Evolutionary conservation across 2,329 filamentous ascomycete genomes (phyloP).

Genomic region (Pochonia chlamydosporia): DNA sequence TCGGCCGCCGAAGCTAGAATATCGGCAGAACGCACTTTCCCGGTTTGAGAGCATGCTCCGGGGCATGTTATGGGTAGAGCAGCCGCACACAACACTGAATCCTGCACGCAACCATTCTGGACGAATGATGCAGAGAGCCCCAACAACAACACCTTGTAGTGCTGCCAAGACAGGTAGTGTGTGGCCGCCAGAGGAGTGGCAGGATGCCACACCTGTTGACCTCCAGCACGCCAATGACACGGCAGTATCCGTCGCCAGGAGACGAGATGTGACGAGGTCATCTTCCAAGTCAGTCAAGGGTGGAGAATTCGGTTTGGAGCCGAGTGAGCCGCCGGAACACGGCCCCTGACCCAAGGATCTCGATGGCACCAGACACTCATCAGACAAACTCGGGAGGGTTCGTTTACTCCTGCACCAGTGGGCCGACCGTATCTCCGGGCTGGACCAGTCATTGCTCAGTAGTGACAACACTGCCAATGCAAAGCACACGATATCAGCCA

Average conservation of each 20-base stretch:
- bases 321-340: slow-evolving; percentile 29
- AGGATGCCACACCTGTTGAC: slow-evolving; percentile 21
- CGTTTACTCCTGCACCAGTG: not conserved
- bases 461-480: not conserved
- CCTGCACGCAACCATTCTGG: not conserved
- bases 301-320: slow-evolving; percentile 30
- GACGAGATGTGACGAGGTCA: slow-evolving; percentile 23
- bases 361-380: slow-evolving; percentile 15
- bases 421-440: not conserved
- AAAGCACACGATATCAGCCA: not conserved
- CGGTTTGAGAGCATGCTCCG: slow-evolving; percentile 23
- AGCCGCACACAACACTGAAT: not conserved
- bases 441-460: not conserved
- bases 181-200: slow-evolving; percentile 18
- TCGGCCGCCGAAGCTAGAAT: not conserved
- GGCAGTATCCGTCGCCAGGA: slow-evolving; percentile 25
- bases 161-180: slow-evolving; percentile 13
- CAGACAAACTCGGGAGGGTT: not conserved
- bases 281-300: slow-evolving; percentile 7
- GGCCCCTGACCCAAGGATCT: slow-evolving; percentile 14
- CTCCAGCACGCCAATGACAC: slow-evolving; percentile 27
- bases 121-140: not conserved
- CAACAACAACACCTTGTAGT: not conserved
- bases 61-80: slow-evolving; percentile 17
- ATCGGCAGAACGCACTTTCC: slow-evolving; percentile 17